A percentile compares a stretch with the other conserved stretches of the same genome.
Conservation (phyloP, 768 basidiomycete genomes). For the Tulasnella sp. region DNA sequence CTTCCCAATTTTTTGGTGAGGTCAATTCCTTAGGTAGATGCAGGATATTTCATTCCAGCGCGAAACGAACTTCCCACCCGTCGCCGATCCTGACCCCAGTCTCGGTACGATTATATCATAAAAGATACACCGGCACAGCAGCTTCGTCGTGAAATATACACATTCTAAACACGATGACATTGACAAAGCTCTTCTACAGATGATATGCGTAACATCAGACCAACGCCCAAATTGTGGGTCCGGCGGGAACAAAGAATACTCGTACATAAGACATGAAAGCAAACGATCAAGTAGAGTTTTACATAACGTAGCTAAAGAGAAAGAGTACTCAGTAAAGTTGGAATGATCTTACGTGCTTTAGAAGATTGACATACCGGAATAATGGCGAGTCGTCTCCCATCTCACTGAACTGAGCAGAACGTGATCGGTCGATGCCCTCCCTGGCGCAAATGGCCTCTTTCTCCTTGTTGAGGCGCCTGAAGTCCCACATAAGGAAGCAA, state of each 20-base stretch:
- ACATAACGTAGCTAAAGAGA: neutral
- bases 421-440: slow-evolving; percentile 38
- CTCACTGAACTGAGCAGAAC: slow-evolving; percentile 38
- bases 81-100: too few relatives aligned
- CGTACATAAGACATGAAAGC: neutral
- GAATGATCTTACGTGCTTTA: neutral
- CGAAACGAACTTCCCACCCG: too few relatives aligned
- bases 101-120: too few relatives aligned
- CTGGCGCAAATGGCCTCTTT: slow-evolving; percentile 41
- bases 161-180: neutral
- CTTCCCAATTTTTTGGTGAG: neutral
- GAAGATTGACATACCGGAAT: slow-evolving; percentile 25
- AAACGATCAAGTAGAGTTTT: neutral
- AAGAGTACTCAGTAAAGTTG: neutral
- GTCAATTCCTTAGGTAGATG: too few relatives aligned
- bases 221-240: neutral
- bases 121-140: neutral
- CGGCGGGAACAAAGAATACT: neutral
- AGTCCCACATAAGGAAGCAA: slow-evolving; percentile 44
- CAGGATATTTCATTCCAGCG: too few relatives aligned
- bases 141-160: neutral
- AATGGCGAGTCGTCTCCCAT: slow-evolving; percentile 51
- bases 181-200: neutral
- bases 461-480: slow-evolving; percentile 41
- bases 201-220: neutral